Evolutionary conservation across 306 rosid genomes (phyloP), one percentile per base, ranked within the genome.

Genomic region (Malus domestica): DNA sequence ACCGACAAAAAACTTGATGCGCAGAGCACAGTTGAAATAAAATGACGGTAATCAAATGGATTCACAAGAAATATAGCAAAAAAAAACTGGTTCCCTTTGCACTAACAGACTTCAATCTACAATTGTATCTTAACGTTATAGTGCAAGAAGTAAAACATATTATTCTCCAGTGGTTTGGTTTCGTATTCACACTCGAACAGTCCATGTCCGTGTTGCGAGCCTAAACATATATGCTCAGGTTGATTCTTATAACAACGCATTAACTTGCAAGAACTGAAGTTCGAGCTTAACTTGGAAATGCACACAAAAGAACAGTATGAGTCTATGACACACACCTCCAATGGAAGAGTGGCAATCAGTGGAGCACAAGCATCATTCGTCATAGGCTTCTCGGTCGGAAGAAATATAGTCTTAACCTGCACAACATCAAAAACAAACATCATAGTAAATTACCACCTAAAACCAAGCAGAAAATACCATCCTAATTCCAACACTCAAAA

Each of bases 341-440:
- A 79, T 46, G 96, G 93, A 74, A 92, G 97, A 58, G 93, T 92
- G 57, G 97, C 96, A 71, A 90, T 90, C 85, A 92, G 75, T 19
- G 97, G 97, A 49, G 93, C 97, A 32, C 96, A 90, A 30, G 89
- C 87, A 77, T 88, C 92, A 49, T 72, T 83, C 29, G 86, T 90
- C 86, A 92, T 33, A 15, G 86, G 66, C 77, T 90, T 90, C 72
- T 90, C 96, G 1, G 92, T 81, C 5, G 92, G 93, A 83, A 92
- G 90, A 88, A 81, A 90, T 67, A 90, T 60, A 58, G 89, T 92
- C 84, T 90, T 92, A 54, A 92, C 93, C 97, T 90, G 75, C 16
- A 49, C 11, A 59, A 67, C 69, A 66, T 35, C 65, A 64, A 59
- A 68, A 58, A 25, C 76, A 16, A n/a, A 20, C 22, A 70, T 10